Conservation (phyloP, 148 eudicot genomes). For the Pharnaceum exiguum region DNA sequence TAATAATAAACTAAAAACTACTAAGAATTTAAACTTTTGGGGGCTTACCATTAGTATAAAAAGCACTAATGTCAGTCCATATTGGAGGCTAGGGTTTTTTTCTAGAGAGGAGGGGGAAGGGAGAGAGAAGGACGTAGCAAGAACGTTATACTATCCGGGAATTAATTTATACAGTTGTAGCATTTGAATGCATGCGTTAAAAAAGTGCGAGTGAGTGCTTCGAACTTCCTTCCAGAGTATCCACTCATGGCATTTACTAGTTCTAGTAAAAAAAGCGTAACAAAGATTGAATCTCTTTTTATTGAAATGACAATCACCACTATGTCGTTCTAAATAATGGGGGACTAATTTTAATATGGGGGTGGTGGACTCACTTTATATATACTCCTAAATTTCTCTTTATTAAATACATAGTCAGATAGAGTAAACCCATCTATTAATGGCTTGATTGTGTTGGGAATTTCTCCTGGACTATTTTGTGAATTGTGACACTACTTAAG, state of each 20-base stretch:
- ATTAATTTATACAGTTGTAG: too few species aligned
- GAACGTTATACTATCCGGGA: too few species aligned
- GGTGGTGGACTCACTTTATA: constrained; percentile 16
- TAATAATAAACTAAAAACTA: too few species aligned
- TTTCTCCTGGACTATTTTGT: constrained; percentile 16
- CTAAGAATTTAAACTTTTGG: too few species aligned
- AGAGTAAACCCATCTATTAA: not conserved
- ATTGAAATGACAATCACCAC: constrained; percentile 22
- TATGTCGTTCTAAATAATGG: not conserved
- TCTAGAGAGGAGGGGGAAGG: too few species aligned
- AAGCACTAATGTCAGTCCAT: too few species aligned
- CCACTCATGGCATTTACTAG: constrained; percentile 17
- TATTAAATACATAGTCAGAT: not conserved
- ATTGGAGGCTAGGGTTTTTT: too few species aligned
- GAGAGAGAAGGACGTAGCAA: too few species aligned
- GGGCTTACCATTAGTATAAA: too few species aligned
- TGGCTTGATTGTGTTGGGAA: not conserved
- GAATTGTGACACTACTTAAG: not conserved
- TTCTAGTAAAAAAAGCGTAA: constrained; percentile 13
- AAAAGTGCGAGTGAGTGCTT: not conserved
- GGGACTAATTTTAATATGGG: not conserved
- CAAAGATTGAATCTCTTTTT: constrained; percentile 8
- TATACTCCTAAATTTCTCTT: constrained; percentile 15
- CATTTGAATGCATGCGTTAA: not conserved
- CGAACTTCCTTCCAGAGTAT: constrained; percentile 12